Percentiles rank a stretch among this genome's conserved stretches.
Evolutionary conservation across 1,284 basidiomycete genomes (phyloP).

Genomic region (Papiliotrema fonsecae): DNA sequence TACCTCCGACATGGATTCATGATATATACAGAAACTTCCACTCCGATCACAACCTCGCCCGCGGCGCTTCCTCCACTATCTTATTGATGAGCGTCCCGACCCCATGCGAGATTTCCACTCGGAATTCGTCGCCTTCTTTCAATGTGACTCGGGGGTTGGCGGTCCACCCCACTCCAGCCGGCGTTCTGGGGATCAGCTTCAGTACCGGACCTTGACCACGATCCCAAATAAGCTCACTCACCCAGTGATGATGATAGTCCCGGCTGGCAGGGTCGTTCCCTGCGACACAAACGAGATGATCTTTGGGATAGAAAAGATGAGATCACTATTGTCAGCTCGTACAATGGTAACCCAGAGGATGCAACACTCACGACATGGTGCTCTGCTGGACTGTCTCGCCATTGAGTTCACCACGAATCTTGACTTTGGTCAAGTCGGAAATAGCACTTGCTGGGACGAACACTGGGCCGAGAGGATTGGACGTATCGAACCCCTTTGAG

Average conservation of each 20-base stretch:
- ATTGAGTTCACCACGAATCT: constrained; percentile 37
- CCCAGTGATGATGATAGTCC: constrained; percentile 67
- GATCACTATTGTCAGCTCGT: constrained; percentile 29
- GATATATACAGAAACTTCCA: too few relatives aligned
- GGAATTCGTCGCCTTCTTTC: constrained; percentile 46
- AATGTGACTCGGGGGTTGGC: constrained; percentile 34
- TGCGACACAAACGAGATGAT: constrained; percentile 68
- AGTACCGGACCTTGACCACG: neutral
- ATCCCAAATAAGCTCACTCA: constrained; percentile 6
- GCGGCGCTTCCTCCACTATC: constrained; percentile 35
- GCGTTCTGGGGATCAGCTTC: constrained; percentile 29
- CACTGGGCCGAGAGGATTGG: constrained; percentile 49
- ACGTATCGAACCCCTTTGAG: constrained; percentile 44
- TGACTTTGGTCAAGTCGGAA: constrained; percentile 22
- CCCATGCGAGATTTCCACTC: constrained; percentile 45
- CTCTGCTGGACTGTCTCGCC: constrained; percentile 44
- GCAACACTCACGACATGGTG: constrained; percentile 33
- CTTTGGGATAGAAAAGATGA: constrained; percentile 48
- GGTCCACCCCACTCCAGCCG: constrained; percentile 46
- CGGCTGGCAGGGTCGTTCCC: constrained; percentile 77
- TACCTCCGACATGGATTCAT: too few relatives aligned
- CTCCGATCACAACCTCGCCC: neutral
- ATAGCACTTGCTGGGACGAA: constrained; percentile 36
- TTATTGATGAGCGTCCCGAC: constrained; percentile 50
- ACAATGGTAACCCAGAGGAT: constrained; percentile 19